Evolutionary conservation across 169 alveolate genomes (phyloP).

Genomic region (Babesia sp.): DNA sequence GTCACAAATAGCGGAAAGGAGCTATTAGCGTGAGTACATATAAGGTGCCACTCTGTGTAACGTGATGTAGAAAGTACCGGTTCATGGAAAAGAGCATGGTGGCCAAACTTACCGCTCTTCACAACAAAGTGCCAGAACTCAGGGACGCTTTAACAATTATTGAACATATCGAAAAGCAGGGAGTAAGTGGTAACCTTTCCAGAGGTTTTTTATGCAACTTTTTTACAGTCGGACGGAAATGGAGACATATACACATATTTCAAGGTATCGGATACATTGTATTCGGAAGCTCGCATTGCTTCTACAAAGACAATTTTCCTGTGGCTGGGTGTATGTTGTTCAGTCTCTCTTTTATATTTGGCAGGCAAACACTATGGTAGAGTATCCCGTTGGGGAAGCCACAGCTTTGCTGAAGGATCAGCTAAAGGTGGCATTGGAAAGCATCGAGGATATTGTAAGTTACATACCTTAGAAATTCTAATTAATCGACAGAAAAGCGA

Average conservation of each 20-base stretch:
- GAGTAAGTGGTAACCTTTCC: constrained; percentile 28
- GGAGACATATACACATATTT: constrained; percentile 55
- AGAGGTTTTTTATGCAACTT: not conserved
- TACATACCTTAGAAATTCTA: not conserved
- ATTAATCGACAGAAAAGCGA: constrained; percentile 71
- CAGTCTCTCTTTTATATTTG: not conserved
- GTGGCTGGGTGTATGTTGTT: constrained; percentile 84
- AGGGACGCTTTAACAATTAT: constrained; percentile 69
- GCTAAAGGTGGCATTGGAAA: constrained; percentile 28
- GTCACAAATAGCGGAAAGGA: constrained; percentile 59
- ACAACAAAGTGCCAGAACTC: constrained; percentile 75
- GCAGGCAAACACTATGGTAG: constrained; percentile 87
- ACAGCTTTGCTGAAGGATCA: constrained; percentile 77
- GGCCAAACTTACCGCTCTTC: constrained; percentile 67
- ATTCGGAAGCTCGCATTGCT: constrained; percentile 80
- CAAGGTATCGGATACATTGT: constrained; percentile 80
- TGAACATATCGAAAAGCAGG: constrained; percentile 31
- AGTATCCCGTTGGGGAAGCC: constrained; percentile 86
- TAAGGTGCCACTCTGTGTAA: not conserved
- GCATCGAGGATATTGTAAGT: constrained; percentile 47
- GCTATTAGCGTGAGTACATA: constrained; percentile 61
- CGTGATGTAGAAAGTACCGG: constrained; percentile 69
- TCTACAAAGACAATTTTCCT: constrained; percentile 80
- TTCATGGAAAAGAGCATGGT: constrained; percentile 76
- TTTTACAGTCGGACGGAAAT: constrained; percentile 35